A percentile compares a stretch with the other conserved stretches of the same genome.
These are phyloP conservation scores for Aspergillus transmontanensis DNA, from an alignment of 2,329 filamentous ascomycete genomes.

Conservation along the genomic window DNA sequence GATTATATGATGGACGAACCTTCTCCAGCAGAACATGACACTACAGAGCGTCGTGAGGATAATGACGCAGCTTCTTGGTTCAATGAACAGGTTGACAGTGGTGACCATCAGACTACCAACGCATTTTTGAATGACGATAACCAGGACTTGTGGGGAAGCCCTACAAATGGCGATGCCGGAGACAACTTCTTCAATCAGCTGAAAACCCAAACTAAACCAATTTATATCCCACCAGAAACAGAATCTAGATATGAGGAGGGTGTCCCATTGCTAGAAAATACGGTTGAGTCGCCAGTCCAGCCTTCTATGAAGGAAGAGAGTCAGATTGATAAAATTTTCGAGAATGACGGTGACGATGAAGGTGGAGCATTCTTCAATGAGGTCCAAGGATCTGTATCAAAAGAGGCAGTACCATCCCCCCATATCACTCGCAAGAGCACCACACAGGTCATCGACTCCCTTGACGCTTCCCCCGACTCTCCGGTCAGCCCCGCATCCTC, in stretches of 20 bases:
- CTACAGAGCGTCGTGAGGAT: background rate
- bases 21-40: background rate
- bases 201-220: constrained; percentile 43
- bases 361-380: constrained; percentile 39
- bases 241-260: constrained; percentile 71
- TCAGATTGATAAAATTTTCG: constrained; percentile 39
- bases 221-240: constrained; percentile 40
- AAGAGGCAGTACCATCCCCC: constrained; percentile 14
- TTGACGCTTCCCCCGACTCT: constrained; percentile 42
- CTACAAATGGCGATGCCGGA: constrained; percentile 46
- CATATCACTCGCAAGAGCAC: constrained; percentile 70
- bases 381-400: constrained; percentile 17
- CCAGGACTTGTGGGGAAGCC: constrained; percentile 47
- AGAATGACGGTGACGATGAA: constrained; percentile 39
- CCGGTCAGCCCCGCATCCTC: constrained; percentile 32
- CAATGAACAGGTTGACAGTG: constrained; percentile 8
- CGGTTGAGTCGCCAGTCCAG: constrained; percentile 22
- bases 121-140: constrained; percentile 17
- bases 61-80: constrained; percentile 4
- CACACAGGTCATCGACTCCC: constrained; percentile 62
- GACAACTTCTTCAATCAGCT: constrained; percentile 65
- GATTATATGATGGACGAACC: background rate
- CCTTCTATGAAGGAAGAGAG: constrained; percentile 29
- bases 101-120: constrained; percentile 10
- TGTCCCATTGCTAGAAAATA: constrained; percentile 60